phyloP scores from a whole-genome alignment of 2,329 filamentous ascomycete species.

The Didymella sp. region DNA sequence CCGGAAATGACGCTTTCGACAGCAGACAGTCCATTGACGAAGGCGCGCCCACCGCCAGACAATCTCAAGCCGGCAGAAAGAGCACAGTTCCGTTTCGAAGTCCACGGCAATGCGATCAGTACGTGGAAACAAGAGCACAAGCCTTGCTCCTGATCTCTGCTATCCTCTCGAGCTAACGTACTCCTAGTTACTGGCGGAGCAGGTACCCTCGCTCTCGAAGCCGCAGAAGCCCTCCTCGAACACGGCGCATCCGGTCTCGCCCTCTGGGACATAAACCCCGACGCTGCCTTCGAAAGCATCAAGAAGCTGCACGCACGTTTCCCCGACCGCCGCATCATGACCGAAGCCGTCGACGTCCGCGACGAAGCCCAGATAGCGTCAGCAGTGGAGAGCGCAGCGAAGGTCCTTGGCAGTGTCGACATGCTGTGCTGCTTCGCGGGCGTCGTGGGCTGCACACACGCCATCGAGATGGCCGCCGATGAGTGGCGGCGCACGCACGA shows the following conservation, averaged over 20 bases:
- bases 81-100: slow-evolving; percentile 58
- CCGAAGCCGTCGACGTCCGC: slow-evolving; percentile 66
- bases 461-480: slow-evolving; percentile 64
- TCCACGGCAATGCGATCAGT: slow-evolving; percentile 62
- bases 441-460: slow-evolving; percentile 68
- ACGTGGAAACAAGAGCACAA: slow-evolving; percentile 40
- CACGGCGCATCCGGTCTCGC: slow-evolving; percentile 67
- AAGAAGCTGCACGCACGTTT: slow-evolving; percentile 61
- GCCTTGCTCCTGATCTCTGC: neutral
- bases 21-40: slow-evolving; percentile 51
- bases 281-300: slow-evolving; percentile 54
- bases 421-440: slow-evolving; percentile 72
- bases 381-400: slow-evolving; percentile 47
- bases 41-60: slow-evolving; percentile 54
- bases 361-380: slow-evolving; percentile 57
- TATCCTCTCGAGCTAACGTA: slow-evolving; percentile 2
- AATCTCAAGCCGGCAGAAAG: slow-evolving; percentile 51
- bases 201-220: slow-evolving; percentile 67
- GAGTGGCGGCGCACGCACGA: slow-evolving; percentile 71
- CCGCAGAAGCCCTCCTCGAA: slow-evolving; percentile 69
- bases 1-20: slow-evolving; percentile 60
- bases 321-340: slow-evolving; percentile 59
- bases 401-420: slow-evolving; percentile 60
- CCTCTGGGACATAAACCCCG: slow-evolving; percentile 65
- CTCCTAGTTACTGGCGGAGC: slow-evolving; percentile 68